Evolutionary conservation across 1,139 yeast genomes (phyloP), one percentile per base, ranked within the genome.

Genomic region (Hyphopichia pseudoburtonii): DNA sequence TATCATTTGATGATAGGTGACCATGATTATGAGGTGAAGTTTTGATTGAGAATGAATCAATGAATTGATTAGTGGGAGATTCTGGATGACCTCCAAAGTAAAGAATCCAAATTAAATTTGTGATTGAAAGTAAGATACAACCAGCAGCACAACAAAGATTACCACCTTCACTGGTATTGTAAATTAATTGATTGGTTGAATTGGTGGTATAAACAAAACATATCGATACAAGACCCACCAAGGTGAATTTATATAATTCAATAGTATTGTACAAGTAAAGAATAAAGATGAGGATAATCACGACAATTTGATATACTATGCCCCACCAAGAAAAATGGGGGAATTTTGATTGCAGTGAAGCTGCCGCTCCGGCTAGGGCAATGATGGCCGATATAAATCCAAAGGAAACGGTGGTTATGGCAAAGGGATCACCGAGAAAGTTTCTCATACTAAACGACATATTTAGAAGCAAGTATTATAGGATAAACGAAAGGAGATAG

Each of bases 261-360:
- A 87, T 70, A 36, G 80, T 67, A 59, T 86, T 83, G 52, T 78
- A 77, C 39, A 82, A 72, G 50, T 88, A 85, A 27, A 87, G 66
- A 30, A 79, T 54, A 21, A 82, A 62, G 35, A 89, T 71, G 25
- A 76, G 60, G 6, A 70, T 40, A 22, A 86, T 73, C 28, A 88
- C 55, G 26, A 86, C 47, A 25, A 89, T 67, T 63, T 92, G 81
- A 54, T 81, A 92, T 6, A 86, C 92, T n/a, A 92, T 63, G 3
- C 96, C 96, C 98, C 98, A 92, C 98, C 98, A 92, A 7, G 94
- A 78, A 60, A 92, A 86, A 47, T 80, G 78, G 2, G 96, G 97
- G 57, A 82, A 87, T 10, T 50, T 51, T 30, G 48, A 51, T 9
- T 73, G 63, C 14, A 70, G 60, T 12, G 82, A 65, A 1, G 94